phyloP scores from a whole-genome alignment of 352 stramenopile species.

The Globisporangium cylindrosporum region DNA sequence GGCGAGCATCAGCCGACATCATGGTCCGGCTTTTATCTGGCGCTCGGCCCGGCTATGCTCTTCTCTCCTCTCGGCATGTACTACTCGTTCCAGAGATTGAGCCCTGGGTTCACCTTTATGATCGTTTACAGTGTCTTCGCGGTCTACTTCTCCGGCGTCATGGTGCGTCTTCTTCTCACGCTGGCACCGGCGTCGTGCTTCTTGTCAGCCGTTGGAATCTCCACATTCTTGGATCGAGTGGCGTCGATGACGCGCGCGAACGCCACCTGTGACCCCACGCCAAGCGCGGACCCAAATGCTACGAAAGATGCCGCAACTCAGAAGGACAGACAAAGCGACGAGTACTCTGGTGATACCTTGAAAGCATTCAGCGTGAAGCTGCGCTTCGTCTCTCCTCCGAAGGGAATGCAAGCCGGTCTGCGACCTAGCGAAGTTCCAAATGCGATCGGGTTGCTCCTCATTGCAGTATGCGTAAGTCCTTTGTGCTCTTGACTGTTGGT shows the following conservation, averaged over 20 bases:
- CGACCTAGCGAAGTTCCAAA: slow-evolving; percentile 21
- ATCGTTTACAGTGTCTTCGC: slow-evolving; percentile 90
- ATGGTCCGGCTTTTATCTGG: slow-evolving; percentile 91
- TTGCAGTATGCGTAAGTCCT: slow-evolving; percentile 52
- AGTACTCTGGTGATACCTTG: slow-evolving; percentile 27
- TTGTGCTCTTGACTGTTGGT: neutral
- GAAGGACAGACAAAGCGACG: slow-evolving; percentile 3
- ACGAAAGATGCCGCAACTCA: neutral
- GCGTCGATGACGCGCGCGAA: slow-evolving; percentile 20
- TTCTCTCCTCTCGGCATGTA: slow-evolving; percentile 89
- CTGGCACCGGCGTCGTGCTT: slow-evolving; percentile 89
- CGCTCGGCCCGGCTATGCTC: slow-evolving; percentile 86
- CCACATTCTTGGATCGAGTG: slow-evolving; percentile 51
- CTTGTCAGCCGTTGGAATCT: slow-evolving; percentile 83
- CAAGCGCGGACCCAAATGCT: neutral
- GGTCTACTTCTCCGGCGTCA: slow-evolving; percentile 92
- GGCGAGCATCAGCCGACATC: slow-evolving; percentile 93
- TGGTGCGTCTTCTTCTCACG: slow-evolving; percentile 92
- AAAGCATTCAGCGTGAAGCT: slow-evolving; percentile 27
- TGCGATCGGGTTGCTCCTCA: slow-evolving; percentile 38
- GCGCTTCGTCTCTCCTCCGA: slow-evolving; percentile 22
- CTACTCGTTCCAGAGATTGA: slow-evolving; percentile 77
- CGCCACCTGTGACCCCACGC: slow-evolving; percentile 1
- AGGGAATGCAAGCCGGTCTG: slow-evolving; percentile 11
- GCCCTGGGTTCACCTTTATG: slow-evolving; percentile 83